A percentile compares a stretch with the other conserved stretches of the same genome.
Evolutionary conservation across 169 alveolate species (phyloP).

Genomic region (Eimeria brunetti): DNA sequence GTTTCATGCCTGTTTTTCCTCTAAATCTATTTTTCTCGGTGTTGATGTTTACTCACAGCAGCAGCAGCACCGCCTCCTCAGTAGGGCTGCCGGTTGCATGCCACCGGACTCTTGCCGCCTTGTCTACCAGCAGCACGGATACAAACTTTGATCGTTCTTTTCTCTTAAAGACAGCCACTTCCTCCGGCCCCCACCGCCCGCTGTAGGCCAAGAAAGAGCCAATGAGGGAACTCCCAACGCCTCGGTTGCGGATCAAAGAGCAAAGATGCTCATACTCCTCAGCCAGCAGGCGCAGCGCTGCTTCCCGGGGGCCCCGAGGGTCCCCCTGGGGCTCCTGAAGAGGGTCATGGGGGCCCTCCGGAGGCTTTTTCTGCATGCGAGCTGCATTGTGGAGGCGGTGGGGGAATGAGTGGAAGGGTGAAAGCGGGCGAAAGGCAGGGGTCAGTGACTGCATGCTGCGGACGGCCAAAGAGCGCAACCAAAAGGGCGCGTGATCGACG

Average conservation of each 20-base stretch:
- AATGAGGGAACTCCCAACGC: background rate
- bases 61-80: constrained; percentile 75
- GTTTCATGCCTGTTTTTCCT: background rate
- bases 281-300: constrained; percentile 29
- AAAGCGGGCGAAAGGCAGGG: constrained; percentile 40
- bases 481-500: constrained; percentile 33
- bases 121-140: constrained; percentile 67
- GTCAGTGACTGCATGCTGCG: constrained; percentile 53
- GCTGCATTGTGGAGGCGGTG: constrained; percentile 7
- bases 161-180: constrained; percentile 27
- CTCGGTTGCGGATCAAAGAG: background rate
- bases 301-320: background rate
- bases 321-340: background rate
- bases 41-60: constrained; percentile 44
- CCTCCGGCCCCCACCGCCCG: constrained; percentile 68
- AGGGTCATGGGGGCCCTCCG: background rate
- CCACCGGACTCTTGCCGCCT: constrained; percentile 74
- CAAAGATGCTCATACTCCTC: constrained; percentile 37
- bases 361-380: constrained; percentile 23
- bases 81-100: constrained; percentile 77
- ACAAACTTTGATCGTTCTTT: constrained; percentile 51
- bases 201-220: constrained; percentile 58
- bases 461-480: constrained; percentile 39
- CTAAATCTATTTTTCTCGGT: background rate
- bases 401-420: constrained; percentile 53